phyloP scores from a whole-genome alignment of 1,139 yeast species.

The Saccharomycopsis crataegensis region DNA sequence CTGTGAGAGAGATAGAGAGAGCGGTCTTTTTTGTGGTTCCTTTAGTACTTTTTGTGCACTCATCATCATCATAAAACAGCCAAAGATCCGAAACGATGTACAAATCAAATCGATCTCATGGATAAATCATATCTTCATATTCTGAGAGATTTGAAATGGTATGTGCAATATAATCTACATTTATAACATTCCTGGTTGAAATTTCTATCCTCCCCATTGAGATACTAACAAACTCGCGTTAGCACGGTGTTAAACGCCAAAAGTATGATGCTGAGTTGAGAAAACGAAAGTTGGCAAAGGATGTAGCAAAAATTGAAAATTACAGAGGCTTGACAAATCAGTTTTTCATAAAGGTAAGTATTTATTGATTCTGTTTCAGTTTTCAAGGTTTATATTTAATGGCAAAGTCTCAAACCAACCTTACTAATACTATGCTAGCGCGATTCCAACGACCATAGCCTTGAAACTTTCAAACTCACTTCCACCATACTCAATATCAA shows the following conservation, averaged over 20 bases:
- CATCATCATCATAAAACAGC: no score
- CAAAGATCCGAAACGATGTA: no score
- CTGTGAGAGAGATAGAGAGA: no score
- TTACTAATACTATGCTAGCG: conserved; percentile 24
- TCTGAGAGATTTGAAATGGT: no score
- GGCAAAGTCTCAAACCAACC: not conserved
- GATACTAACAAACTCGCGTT: not conserved
- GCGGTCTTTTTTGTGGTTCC: no score
- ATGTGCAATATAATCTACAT: no score
- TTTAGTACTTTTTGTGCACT: no score
- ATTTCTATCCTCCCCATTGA: not conserved
- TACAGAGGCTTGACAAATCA: conserved; percentile 43
- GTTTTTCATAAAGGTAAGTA: conserved; percentile 30
- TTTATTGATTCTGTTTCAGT: not conserved
- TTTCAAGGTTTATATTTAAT: not conserved
- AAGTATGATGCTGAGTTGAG: conserved; percentile 51
- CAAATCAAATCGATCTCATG: no score
- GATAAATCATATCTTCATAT: no score
- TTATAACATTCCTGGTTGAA: not conserved
- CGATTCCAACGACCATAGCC: conserved; percentile 29
- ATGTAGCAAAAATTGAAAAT: conserved; percentile 42
- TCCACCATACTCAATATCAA: conserved; percentile 54
- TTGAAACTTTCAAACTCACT: conserved; percentile 43
- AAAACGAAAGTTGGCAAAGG: conserved; percentile 46
- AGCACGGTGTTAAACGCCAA: conserved; percentile 70